Conservation (phyloP, 352 stramenopile species). For the Globisporangium emineosum region DNA sequence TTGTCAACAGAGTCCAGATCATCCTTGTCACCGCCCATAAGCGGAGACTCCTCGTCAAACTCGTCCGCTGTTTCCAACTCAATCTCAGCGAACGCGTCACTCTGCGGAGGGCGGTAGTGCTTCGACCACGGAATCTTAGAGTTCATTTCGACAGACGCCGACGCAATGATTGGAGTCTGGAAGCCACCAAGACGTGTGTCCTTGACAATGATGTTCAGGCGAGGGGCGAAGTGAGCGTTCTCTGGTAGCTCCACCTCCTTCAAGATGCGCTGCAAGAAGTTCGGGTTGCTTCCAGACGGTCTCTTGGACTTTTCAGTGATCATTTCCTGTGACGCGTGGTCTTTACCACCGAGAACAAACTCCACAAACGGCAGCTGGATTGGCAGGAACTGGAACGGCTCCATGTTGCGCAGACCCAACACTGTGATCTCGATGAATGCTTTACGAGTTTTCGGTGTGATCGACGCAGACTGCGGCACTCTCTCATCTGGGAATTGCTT, state of each 20-base stretch:
- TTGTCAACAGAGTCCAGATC: conserved; percentile 57
- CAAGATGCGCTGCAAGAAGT: conserved; percentile 89
- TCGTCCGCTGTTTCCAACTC: conserved; percentile 62
- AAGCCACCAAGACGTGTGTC: conserved; percentile 87
- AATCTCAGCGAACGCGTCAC: conserved; percentile 63
- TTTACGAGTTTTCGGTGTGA: conserved; percentile 62
- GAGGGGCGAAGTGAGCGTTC: conserved; percentile 85
- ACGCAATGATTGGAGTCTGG: conserved; percentile 80
- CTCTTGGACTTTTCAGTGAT: conserved; percentile 85
- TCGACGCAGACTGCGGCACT: conserved; percentile 45
- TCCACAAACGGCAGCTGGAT: conserved; percentile 87
- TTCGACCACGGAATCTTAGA: conserved; percentile 83
- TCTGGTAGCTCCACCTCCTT: conserved; percentile 86
- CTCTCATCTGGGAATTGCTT: conserved; percentile 70
- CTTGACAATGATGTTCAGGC: conserved; percentile 88
- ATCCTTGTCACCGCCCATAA: conserved; percentile 31
- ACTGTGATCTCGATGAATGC: conserved; percentile 85
- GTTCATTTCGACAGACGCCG: conserved; percentile 81
- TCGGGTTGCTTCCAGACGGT: conserved; percentile 79
- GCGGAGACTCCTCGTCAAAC: conserved; percentile 47
- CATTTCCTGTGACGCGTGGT: conserved; percentile 78
- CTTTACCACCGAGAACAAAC: conserved; percentile 85
- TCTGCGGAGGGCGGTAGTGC: conserved; percentile 66
- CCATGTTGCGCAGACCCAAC: conserved; percentile 81
- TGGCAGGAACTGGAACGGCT: conserved; percentile 86